phyloP scores from a whole-genome alignment of 345 rosid genomes.

The Populus davidiana region DNA sequence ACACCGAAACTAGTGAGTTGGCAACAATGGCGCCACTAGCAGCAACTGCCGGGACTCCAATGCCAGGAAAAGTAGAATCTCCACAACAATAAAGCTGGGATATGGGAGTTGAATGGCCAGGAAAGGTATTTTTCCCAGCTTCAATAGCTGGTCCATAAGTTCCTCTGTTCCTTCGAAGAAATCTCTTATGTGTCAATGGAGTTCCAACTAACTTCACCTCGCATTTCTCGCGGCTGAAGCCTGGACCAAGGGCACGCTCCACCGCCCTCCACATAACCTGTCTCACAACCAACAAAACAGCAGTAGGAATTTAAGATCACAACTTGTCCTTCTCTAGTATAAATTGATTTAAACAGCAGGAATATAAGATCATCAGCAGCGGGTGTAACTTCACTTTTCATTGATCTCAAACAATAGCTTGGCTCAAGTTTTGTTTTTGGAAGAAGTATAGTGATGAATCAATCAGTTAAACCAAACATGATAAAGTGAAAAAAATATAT shows the following conservation, averaged over 20 bases:
- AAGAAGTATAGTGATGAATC: not conserved
- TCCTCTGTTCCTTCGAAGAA: slow-evolving; percentile 77
- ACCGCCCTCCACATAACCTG: slow-evolving; percentile 93
- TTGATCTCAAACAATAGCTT: not conserved
- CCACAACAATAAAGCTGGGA: slow-evolving; percentile 80
- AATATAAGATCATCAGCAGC: too few species aligned
- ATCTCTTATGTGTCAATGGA: slow-evolving; percentile 77
- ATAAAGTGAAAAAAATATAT: too few species aligned
- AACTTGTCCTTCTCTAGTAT: too few species aligned
- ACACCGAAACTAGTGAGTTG: slow-evolving; percentile 69
- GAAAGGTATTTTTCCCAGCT: slow-evolving; percentile 77
- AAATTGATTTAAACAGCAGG: too few species aligned
- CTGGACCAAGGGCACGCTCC: slow-evolving; percentile 73
- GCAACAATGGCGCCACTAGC: slow-evolving; percentile 96
- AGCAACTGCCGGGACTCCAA: slow-evolving; percentile 90
- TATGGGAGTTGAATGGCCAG: slow-evolving; percentile 78
- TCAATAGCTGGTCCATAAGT: slow-evolving; percentile 83
- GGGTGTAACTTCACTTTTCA: too few species aligned
- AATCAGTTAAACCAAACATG: too few species aligned
- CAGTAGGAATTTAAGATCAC: not conserved
- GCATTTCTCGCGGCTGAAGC: slow-evolving; percentile 72
- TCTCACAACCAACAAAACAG: not conserved
- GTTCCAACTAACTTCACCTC: slow-evolving; percentile 84
- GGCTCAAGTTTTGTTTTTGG: not conserved
- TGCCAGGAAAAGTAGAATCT: slow-evolving; percentile 92